Evolutionary conservation across 2,329 filamentous ascomycete species (phyloP).

Genomic region (Fusarium subtropicale): DNA sequence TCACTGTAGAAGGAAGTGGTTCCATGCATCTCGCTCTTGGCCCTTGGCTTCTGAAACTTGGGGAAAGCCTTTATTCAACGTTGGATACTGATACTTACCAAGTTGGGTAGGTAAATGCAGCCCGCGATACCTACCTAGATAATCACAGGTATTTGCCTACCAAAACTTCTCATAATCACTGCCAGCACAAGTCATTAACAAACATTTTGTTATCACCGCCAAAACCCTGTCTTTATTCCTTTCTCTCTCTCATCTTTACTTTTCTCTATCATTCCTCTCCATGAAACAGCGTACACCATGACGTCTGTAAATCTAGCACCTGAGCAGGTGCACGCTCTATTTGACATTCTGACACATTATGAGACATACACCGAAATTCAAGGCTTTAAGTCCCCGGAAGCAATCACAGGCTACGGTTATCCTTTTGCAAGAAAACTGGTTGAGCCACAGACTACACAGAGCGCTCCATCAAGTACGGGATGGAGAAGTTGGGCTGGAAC

Average conservation of each 20-base stretch:
- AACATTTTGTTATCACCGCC: background rate
- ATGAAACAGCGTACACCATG: conserved; percentile 41
- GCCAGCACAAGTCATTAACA: background rate
- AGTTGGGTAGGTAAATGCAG: background rate
- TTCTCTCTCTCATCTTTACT: background rate
- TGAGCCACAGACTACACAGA: conserved; percentile 24
- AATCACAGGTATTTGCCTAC: background rate
- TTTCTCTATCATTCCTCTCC: background rate
- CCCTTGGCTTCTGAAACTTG: background rate
- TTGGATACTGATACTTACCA: background rate
- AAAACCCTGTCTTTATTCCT: background rate
- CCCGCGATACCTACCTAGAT: background rate
- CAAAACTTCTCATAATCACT: background rate
- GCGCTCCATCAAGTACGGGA: conserved; percentile 20
- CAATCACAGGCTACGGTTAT: conserved; percentile 75
- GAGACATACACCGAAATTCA: conserved; percentile 76
- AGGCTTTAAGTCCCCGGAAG: conserved; percentile 73
- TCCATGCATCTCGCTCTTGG: background rate
- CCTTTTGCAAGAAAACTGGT: conserved; percentile 65
- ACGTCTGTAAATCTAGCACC: conserved; percentile 46
- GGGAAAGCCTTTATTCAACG: conserved; percentile 3
- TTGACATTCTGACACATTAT: conserved; percentile 70
- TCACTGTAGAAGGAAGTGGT: conserved; percentile 21
- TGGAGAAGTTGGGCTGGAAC: conserved; percentile 42
- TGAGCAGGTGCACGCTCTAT: conserved; percentile 64